These are phyloP conservation scores for Russula abietina DNA, from an alignment of 768 basidiomycete species.

Conservation along the genomic window DNA sequence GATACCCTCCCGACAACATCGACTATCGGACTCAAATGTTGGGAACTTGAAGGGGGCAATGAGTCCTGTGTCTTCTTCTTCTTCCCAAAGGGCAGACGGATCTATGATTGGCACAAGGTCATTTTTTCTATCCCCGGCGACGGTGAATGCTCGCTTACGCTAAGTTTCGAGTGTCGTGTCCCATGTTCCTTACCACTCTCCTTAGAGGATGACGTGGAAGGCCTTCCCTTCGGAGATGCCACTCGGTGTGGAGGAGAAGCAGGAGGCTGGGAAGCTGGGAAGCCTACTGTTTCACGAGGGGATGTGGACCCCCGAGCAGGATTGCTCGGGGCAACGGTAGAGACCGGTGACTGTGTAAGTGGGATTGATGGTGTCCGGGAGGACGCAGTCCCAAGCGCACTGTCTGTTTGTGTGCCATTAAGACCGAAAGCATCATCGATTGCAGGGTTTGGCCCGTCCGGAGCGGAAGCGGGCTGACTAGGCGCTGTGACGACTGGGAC, in stretches of 20 bases:
- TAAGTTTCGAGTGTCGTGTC: slow-evolving; percentile 62
- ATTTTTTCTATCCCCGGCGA: slow-evolving; percentile 1
- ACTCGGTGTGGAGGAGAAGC: slow-evolving; percentile 45
- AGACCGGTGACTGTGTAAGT: slow-evolving; percentile 28
- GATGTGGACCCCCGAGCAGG: slow-evolving; percentile 33
- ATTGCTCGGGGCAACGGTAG: slow-evolving; percentile 38
- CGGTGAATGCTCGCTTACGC: slow-evolving; percentile 45
- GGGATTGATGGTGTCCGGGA: slow-evolving; percentile 31
- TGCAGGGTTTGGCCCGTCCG: slow-evolving; percentile 28
- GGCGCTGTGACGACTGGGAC: slow-evolving; percentile 12
- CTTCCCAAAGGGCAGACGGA: slow-evolving; percentile 74
- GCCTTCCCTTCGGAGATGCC: slow-evolving; percentile 49
- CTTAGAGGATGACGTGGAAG: slow-evolving; percentile 51
- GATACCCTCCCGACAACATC: slow-evolving; percentile 38
- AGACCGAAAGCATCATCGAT: slow-evolving; percentile 47
- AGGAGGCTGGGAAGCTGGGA: slow-evolving; percentile 27
- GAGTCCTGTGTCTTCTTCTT: slow-evolving; percentile 62
- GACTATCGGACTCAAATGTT: slow-evolving; percentile 34
- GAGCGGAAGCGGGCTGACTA: slow-evolving; percentile 6
- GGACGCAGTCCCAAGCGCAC: slow-evolving; percentile 34
- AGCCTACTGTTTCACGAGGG: slow-evolving; percentile 16
- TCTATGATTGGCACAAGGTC: slow-evolving; percentile 36
- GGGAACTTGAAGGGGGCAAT: slow-evolving; percentile 36
- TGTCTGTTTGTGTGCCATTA: slow-evolving; percentile 26
- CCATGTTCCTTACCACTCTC: slow-evolving; percentile 44